Evolutionary conservation across 352 stramenopile genomes (phyloP).

Genomic region (Pythium sukuiense): DNA sequence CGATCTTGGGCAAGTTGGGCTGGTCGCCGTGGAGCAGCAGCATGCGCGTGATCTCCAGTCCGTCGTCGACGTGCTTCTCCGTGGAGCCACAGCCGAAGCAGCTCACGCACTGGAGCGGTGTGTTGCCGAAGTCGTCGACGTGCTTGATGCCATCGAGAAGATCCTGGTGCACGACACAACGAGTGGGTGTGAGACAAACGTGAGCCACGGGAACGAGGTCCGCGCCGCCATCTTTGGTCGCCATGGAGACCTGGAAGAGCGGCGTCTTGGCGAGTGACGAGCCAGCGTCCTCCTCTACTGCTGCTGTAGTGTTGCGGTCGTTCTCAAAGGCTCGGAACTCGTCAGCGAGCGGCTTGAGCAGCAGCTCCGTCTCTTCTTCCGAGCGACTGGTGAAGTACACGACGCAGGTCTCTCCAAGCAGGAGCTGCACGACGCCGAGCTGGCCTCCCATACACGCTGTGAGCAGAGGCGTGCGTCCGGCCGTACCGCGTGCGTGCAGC

Average conservation of each 20-base stretch:
- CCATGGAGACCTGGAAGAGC: conserved; percentile 51
- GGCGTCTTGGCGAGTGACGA: not conserved
- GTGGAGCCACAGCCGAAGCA: conserved; percentile 76
- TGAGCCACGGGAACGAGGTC: conserved; percentile 46
- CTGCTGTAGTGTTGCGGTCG: not conserved
- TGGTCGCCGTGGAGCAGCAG: conserved; percentile 68
- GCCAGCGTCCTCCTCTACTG: not conserved
- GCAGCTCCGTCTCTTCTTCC: conserved; percentile 36
- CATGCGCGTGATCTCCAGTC: conserved; percentile 57
- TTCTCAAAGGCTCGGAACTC: conserved; percentile 19
- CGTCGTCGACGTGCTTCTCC: conserved; percentile 60
- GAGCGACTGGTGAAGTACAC: conserved; percentile 70
- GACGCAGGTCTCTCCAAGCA: conserved; percentile 56
- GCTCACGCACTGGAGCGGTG: conserved; percentile 69
- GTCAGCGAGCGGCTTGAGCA: conserved; percentile 44
- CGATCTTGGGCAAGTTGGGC: conserved; percentile 64
- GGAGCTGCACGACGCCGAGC: conserved; percentile 54
- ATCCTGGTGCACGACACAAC: conserved; percentile 40
- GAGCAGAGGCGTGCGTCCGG: conserved; percentile 60
- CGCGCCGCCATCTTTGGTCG: conserved; percentile 36
- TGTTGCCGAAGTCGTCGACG: conserved; percentile 80
- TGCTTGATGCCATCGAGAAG: conserved; percentile 49
- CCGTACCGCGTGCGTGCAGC: conserved; percentile 41
- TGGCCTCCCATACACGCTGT: conserved; percentile 71
- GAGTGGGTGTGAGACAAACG: conserved; percentile 46